A percentile compares a stretch with the other conserved stretches of the same genome.
Conservation (phyloP, 2,329 filamentous ascomycete species). For the Diaporthe velutina region DNA sequence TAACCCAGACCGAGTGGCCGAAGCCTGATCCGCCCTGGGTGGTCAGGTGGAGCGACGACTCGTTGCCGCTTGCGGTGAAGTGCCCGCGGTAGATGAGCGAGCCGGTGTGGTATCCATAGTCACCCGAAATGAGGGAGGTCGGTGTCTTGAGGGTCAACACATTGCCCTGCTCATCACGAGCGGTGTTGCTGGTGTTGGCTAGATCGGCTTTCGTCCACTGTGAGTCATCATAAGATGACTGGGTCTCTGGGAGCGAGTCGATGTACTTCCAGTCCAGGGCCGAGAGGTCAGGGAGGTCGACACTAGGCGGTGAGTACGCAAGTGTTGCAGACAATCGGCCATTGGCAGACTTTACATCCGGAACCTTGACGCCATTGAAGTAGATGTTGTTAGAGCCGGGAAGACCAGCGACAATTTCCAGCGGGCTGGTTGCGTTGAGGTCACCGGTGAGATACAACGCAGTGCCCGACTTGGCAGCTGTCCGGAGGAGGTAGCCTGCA, state of each 20-base stretch:
- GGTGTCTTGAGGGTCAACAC: constrained; percentile 67
- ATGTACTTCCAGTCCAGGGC: constrained; percentile 76
- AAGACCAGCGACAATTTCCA: constrained; percentile 78
- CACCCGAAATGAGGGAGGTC: constrained; percentile 74
- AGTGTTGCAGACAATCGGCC: constrained; percentile 61
- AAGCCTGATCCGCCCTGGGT: constrained; percentile 78
- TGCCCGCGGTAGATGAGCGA: constrained; percentile 77
- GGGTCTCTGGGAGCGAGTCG: constrained; percentile 79
- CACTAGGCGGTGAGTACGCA: constrained; percentile 60
- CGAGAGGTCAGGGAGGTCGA: constrained; percentile 70
- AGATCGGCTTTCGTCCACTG: constrained; percentile 73
- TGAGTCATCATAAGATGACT: constrained; percentile 75
- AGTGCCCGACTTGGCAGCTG: constrained; percentile 66
- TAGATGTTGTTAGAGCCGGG: constrained; percentile 58
- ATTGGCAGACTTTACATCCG: constrained; percentile 32
- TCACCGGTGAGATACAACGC: constrained; percentile 76
- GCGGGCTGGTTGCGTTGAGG: constrained; percentile 75
- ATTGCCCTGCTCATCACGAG: constrained; percentile 47
- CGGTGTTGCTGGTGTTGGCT: constrained; percentile 69
- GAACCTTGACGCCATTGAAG: constrained; percentile 58
- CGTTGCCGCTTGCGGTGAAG: constrained; percentile 74
- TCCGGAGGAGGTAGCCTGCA: constrained; percentile 74
- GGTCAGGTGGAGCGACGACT: constrained; percentile 67
- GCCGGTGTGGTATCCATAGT: constrained; percentile 82
- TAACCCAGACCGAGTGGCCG: constrained; percentile 76